Base-by-base conservation (phyloP, 1,284 basidiomycete species). In the Hortiboletus rubellus region DNA sequence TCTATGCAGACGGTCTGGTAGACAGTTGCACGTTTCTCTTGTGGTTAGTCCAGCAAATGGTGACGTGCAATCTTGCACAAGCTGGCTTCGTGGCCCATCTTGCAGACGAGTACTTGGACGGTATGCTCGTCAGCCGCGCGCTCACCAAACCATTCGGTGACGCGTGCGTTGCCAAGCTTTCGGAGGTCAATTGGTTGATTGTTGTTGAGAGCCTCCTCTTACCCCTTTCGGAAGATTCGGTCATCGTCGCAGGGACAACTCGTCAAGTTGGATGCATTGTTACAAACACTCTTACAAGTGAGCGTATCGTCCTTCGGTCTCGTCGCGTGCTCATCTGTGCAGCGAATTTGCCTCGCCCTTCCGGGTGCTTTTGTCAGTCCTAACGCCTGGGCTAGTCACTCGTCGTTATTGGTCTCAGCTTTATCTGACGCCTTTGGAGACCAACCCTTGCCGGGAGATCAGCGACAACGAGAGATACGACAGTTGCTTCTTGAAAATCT, bases 1-100 rank as follows among this genome's bases (percentile, higher is more conserved):
- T 97, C 67, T 92, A 92, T 70, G 78, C 83, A 0, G 89, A 93
- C 64, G 85, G 87, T 15, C 81, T 99, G 11, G 83, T 98, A 24
- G 94, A 97, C 63, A 85, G 86, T 50, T 81, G 85, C 22, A 84
- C 89, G 0, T 89, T 96, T 67, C 80, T 94, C 11, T 78, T 81
- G 8, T 98, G 95, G 94, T 76, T 96, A 46, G 84, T 93, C 14
- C 86, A 92, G 53, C 88, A 91, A 64, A 83, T 96, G 77, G 71
- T 75, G 8, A 77, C 78, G 1, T 88, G 88, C 62, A 94, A 95
- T 71, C 79, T 94, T 18, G 91, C 92, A 2, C 94, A 97, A 73
- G 81, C 90, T 7, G 88, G 89, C 1, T 96, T 97, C 66, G 76
- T 96, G 12, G 82, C 84, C 9, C 82, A 88, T 49, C 75, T 97